Percentiles rank a stretch among this genome's conserved stretches.
Conservation (phyloP, 2,329 filamentous ascomycete genomes). For the Arthrobotrys musiformis region DNA sequence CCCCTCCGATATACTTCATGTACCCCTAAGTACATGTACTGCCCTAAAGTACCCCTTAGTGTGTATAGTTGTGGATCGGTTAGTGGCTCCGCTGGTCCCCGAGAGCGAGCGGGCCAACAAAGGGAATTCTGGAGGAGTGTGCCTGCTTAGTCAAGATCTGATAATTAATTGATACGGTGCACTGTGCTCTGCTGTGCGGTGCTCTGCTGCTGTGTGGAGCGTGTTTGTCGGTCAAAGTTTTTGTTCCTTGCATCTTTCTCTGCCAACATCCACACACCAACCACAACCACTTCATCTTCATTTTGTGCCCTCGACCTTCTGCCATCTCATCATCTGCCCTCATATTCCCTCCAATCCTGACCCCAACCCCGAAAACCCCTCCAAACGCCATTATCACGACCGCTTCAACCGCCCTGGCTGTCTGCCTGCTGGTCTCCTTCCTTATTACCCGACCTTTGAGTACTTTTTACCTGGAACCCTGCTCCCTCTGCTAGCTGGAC, state of each 20-base stretch:
- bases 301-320: conserved; percentile 18
- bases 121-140: background rate
- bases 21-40: no score
- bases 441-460: background rate
- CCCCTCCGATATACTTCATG: no score
- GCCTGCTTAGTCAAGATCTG: conserved; percentile 34
- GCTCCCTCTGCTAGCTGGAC: background rate
- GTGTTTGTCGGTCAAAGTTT: conserved; percentile 54
- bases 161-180: background rate
- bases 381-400: background rate
- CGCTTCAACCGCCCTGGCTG: background rate
- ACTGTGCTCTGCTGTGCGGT: conserved; percentile 1
- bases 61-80: background rate
- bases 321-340: conserved; percentile 7
- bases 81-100: background rate
- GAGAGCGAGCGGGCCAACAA: background rate
- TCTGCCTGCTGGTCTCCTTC: background rate
- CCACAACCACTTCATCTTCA: conserved; percentile 4
- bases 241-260: conserved; percentile 53
- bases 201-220: conserved; percentile 21
- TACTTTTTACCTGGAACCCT: background rate
- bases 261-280: conserved; percentile 46
- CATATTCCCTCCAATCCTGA: background rate
- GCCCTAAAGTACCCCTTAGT: background rate
- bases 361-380: background rate